These are phyloP conservation scores for Phytophthora europaea DNA, from an alignment of 352 stramenopile genomes.

Conservation along the genomic window DNA sequence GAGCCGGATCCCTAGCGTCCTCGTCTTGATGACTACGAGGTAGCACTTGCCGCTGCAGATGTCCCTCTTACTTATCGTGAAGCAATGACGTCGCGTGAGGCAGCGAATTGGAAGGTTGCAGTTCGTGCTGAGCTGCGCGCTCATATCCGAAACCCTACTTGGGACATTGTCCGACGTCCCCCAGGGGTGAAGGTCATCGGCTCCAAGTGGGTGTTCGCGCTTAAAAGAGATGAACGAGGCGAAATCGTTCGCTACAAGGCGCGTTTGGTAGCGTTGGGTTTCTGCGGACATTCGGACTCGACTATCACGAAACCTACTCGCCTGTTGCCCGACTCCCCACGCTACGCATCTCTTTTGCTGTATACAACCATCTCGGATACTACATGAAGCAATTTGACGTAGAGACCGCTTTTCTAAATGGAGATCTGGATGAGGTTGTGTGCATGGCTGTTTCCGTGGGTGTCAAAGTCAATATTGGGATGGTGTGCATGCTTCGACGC, in stretches of 20 bases:
- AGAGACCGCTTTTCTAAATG: slow-evolving; percentile 33
- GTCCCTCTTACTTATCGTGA: slow-evolving; percentile 6
- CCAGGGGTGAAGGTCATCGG: slow-evolving; percentile 7
- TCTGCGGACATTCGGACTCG: no score
- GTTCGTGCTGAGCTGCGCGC: slow-evolving; percentile 6
- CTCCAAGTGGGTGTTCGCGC: slow-evolving; percentile 22
- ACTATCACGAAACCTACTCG: slow-evolving; percentile 33
- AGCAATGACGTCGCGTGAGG: slow-evolving; percentile 3
- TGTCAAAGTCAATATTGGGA: slow-evolving; percentile 3
- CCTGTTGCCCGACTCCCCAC: slow-evolving; percentile 30
- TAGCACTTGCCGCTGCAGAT: slow-evolving; percentile 3
- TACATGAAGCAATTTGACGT: slow-evolving; percentile 36
- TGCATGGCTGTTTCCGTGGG: slow-evolving; percentile 31
- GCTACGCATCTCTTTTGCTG: slow-evolving; percentile 31
- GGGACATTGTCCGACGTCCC: slow-evolving; percentile 16
- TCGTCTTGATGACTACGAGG: slow-evolving; percentile 4
- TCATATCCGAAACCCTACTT: slow-evolving; percentile 24
- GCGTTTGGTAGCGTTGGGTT: no score
- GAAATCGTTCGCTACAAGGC: slow-evolving; percentile 38
- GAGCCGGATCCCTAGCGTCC: slow-evolving; percentile 9
- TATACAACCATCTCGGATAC: slow-evolving; percentile 23
- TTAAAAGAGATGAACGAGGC: slow-evolving; percentile 31
- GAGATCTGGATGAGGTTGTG: slow-evolving; percentile 30
- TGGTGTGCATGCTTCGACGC: slow-evolving; percentile 32
- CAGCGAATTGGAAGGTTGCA: slow-evolving; percentile 10